Conservation (phyloP, 768 basidiomycete genomes). For the Exidia glandulosa region DNA sequence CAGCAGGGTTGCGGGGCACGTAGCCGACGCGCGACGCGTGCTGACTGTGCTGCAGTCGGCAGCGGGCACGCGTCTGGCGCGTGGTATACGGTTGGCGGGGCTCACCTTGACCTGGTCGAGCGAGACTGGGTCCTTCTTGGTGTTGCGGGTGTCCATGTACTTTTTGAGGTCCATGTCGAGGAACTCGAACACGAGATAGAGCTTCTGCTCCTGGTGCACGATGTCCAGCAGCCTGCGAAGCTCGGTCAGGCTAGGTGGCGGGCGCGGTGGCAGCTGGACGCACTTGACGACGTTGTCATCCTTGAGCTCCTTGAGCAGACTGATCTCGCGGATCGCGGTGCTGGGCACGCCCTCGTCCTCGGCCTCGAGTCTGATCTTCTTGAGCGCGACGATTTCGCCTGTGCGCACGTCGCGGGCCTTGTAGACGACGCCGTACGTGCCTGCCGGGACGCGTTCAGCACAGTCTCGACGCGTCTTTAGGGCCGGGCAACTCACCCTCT, state of each 20-base stretch:
- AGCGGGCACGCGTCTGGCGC: constrained; percentile 8
- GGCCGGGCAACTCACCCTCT: constrained; percentile 46
- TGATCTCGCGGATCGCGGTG: constrained; percentile 97
- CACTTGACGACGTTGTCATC: constrained; percentile 94
- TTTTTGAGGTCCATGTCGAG: constrained; percentile 93
- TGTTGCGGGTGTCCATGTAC: constrained; percentile 86
- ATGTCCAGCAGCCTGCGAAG: constrained; percentile 76
- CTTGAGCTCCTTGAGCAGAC: constrained; percentile 89
- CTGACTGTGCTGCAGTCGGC: constrained; percentile 20
- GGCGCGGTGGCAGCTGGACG: constrained; percentile 10
- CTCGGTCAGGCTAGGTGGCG: background rate
- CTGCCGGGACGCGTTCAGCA: constrained; percentile 28
- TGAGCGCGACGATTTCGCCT: constrained; percentile 84
- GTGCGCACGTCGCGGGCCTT: constrained; percentile 78
- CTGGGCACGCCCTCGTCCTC: constrained; percentile 98
- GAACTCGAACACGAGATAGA: constrained; percentile 97
- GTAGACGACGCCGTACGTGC: constrained; percentile 97
- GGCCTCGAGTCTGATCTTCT: constrained; percentile 96
- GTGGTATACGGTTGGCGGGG: background rate
- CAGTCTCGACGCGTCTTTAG: background rate
- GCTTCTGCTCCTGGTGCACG: constrained; percentile 91
- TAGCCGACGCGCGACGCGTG: background rate
- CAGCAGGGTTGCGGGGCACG: background rate
- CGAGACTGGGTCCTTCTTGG: constrained; percentile 60
- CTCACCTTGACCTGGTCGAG: constrained; percentile 73